Evolutionary conservation across 371 early-diverging fungal genomes (phyloP), one percentile per base, ranked within the genome.

Genomic region (Lichtheimia ornata): DNA sequence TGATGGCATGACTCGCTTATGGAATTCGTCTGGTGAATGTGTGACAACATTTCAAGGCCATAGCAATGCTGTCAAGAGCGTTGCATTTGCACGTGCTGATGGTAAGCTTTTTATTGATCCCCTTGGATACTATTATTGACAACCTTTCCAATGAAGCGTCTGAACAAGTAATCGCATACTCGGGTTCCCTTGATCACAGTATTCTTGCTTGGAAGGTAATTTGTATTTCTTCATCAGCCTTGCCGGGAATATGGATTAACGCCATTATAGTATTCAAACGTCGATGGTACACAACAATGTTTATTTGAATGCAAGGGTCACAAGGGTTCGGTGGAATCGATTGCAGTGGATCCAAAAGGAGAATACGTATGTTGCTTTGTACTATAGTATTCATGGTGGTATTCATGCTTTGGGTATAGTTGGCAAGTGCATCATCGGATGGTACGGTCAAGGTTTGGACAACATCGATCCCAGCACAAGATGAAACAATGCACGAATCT

Each of bases 381-480:
- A 47, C 11, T 11, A 47, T 47, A 47, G 17, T 47, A 5, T n/a
- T 18, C n/a, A 22, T 22, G 22, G 22, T n/a, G 2, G 5, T 47
- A 47, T 12, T 22, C 13, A 47, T 27, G 15, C 20, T 60, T 24
- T 11, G 15, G n/a, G 18, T 58, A 20, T 76, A 91, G 80, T 82
- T 97, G 72, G 94, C 92, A 18, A 88, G 89, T 42, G 93, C 87
- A 25, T 91, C 94, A 9, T 83, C 83, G 28, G 97, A 96, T 76
- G 79, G 88, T 13, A 81, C 87, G 2, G 82, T 97, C 65, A 84
- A 88, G 62, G 65, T 95, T 20, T 96, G 93, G 92, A 78, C 87
- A 25, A 84, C 86, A 56, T 72, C 70, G 18, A 71, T 76, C 49
- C 84, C 89, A 12, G 70, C 60, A 11, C 77, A 79, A 53, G 83